Percentiles rank a stretch among this genome's conserved stretches.
Evolutionary conservation across 2,329 filamentous ascomycete species (phyloP).

Genomic region (Talaromyces marneffei): DNA sequence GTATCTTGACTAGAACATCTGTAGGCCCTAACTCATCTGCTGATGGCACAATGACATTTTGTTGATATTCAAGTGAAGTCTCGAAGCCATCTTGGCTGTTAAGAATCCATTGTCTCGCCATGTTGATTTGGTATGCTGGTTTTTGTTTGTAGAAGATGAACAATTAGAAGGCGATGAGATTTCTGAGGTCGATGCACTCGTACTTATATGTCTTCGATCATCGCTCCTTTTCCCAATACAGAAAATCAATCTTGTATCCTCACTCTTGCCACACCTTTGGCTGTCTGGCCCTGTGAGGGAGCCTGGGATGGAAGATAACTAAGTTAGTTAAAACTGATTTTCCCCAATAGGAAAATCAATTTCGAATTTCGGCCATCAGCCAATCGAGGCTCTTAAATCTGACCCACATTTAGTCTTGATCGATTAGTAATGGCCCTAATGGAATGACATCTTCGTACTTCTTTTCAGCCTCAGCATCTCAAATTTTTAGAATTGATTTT

Average conservation of each 20-base stretch:
- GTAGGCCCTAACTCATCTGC: neutral
- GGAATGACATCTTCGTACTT: neutral
- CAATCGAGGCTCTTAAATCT: neutral
- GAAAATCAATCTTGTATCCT: neutral
- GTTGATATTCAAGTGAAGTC: slow-evolving; percentile 29
- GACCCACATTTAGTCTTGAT: neutral
- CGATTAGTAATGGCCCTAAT: neutral
- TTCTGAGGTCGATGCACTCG: neutral
- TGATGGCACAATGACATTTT: slow-evolving; percentile 14
- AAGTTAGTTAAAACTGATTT: neutral
- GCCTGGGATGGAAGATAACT: too few relatives aligned
- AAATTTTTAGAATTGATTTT: neutral
- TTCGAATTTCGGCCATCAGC: neutral
- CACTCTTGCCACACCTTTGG: too few relatives aligned
- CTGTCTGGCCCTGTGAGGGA: too few relatives aligned
- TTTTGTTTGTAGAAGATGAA: neutral
- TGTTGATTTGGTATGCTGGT: slow-evolving; percentile 12
- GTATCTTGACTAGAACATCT: slow-evolving; percentile 7
- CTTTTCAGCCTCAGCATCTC: neutral
- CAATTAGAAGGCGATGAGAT: neutral
- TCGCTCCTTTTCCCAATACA: neutral
- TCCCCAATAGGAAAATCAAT: neutral
- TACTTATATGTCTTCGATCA: neutral
- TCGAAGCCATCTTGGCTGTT: slow-evolving; percentile 33
- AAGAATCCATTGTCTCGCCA: slow-evolving; percentile 31